Evolutionary conservation across 176 grass and related monocot species (phyloP).

Genomic region (Raddia distichophylla): DNA sequence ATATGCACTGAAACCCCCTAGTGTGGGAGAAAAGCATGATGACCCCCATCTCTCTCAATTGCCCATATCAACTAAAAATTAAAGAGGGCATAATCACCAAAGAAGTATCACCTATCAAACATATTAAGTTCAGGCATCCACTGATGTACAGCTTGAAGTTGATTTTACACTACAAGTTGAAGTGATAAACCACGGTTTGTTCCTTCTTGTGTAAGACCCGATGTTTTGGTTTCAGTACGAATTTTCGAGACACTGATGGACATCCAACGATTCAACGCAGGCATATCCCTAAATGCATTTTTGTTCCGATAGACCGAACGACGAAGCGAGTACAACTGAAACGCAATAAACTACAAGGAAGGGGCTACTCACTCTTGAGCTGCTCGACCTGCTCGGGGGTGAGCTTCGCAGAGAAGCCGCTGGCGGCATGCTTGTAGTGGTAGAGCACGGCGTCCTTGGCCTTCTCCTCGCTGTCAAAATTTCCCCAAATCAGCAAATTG

Average conservation of each 20-base stretch:
- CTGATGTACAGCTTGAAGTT: not conserved
- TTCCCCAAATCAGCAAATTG: conserved; percentile 31
- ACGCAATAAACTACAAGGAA: not conserved
- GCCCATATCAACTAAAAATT: not conserved
- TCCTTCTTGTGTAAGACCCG: not conserved
- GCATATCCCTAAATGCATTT: not conserved
- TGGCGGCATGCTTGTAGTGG: conserved; percentile 88
- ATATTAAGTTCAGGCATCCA: not conserved
- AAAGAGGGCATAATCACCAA: not conserved
- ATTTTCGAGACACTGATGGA: not conserved
- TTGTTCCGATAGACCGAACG: not conserved
- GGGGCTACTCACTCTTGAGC: conserved; percentile 67
- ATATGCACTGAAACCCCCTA: not conserved
- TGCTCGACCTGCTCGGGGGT: conserved; percentile 74
- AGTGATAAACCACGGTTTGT: not conserved
- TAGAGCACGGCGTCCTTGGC: conserved; percentile 76
- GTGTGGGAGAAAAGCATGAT: not conserved
- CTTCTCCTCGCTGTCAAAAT: conserved; percentile 62
- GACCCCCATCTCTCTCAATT: not conserved
- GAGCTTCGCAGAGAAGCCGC: conserved; percentile 86
- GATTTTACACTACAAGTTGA: not conserved
- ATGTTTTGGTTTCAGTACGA: not conserved
- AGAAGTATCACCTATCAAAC: not conserved
- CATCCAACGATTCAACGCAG: not conserved
- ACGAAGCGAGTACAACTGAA: conserved; percentile 9